Conservation (phyloP, 1,284 basidiomycete genomes). For the Butyriboletus appendiculatus region DNA sequence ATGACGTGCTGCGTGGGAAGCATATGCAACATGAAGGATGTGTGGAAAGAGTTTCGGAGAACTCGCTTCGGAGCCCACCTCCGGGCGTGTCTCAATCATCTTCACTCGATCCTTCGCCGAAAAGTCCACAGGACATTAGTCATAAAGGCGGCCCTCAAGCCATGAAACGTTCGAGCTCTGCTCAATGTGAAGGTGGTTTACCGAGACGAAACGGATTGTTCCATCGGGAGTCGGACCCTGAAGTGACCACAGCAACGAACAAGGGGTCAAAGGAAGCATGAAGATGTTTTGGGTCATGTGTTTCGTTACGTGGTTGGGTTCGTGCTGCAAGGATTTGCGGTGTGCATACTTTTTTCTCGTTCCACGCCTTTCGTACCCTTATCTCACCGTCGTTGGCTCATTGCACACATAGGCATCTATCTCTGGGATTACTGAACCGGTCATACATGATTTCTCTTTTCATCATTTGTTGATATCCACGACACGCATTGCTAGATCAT, state of each 20-base stretch:
- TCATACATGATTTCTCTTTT: constrained; percentile 5
- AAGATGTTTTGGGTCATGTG: constrained; percentile 17
- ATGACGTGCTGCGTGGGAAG: constrained; percentile 6
- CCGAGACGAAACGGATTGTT: constrained; percentile 31
- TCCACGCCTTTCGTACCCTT: constrained; percentile 2
- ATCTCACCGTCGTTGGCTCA: constrained; percentile 10
- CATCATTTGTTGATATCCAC: constrained; percentile 22
- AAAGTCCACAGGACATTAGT: constrained; percentile 9
- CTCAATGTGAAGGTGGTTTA: constrained; percentile 28
- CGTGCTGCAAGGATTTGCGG: constrained; percentile 1
- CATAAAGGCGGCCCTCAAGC: constrained; percentile 19
- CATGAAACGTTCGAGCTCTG: constrained; percentile 34
- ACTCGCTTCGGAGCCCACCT: constrained; percentile 10
- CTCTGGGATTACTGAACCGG: constrained; percentile 9
- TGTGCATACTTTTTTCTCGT: constrained; percentile 2
- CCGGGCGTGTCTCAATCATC: constrained; percentile 7
- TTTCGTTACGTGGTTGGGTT: constrained; percentile 10
- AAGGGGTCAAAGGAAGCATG: constrained; percentile 55
- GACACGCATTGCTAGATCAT: constrained; percentile 29
- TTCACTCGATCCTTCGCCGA: constrained; percentile 13
- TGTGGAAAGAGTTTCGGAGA: constrained; percentile 8
- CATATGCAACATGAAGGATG: constrained; percentile 1
- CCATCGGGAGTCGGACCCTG: constrained; percentile 36
- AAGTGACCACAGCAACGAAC: constrained; percentile 24
- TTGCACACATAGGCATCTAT: constrained; percentile 14